Base-by-base conservation (phyloP, 2,329 filamentous ascomycete genomes). In the Pyrenophora seminiperda region DNA sequence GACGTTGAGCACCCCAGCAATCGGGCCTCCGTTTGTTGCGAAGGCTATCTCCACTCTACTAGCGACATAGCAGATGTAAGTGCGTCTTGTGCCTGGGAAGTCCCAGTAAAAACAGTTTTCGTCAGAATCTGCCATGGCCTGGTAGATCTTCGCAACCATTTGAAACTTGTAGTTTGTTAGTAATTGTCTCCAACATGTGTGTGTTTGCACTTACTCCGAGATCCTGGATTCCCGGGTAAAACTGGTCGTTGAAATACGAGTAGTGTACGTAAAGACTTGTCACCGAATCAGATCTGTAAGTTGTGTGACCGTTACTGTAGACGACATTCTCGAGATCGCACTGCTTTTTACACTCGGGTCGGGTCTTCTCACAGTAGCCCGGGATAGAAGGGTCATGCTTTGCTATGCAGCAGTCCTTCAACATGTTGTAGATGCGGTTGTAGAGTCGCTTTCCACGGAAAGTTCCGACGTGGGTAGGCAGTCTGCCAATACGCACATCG, bases 111-210 rank as follows among this genome's bases (percentile, higher is more conserved):
- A 29, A 11, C 47, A 44, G 9, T 39, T 39, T 14, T 14, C 22
- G 5, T 19, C 20, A 5, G 42, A 15, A 1, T 31, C 13, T 2
- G 47, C 46, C 47, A 50, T 50, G 7, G 40, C 27, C 1, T 50
- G 41, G 30, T 30, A 50, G 6, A 45, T 18, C 3, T 37, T 39
- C 3, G 47, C 47, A n/a, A 50, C 33, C 7, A 50, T 50, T 4
- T 37, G 42, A 6, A 20, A 50, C 47, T 41, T 9, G 5, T 19
- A 9, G 5, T 9, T 14, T 18, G 18, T 49, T 27, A 44, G 46
- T 6, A 6, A 10, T 5, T 30, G n/a, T 3, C 2, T n/a, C 11
- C 10, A 13, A 4, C 3, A 10, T 2, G 7, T 15, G 15, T 24
- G 5, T 13, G 7, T 11, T 11, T 30, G 18, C 15, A 24, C 30